Evolutionary conservation across 176 grass and related monocot genomes (phyloP).

Genomic region (Ensete glaucum): DNA sequence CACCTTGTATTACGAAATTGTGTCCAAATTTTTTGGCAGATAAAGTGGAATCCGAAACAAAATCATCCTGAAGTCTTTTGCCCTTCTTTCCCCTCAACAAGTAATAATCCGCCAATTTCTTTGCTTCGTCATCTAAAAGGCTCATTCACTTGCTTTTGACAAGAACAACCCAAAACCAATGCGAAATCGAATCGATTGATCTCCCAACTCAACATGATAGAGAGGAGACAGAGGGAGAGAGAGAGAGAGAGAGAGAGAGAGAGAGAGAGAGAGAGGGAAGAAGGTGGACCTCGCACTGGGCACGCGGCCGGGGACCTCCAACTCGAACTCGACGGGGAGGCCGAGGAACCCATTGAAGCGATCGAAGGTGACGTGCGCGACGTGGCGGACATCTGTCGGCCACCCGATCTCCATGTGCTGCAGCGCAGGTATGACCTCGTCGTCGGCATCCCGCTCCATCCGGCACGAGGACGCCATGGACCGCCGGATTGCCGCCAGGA

Average conservation of each 20-base stretch:
- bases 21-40: neutral
- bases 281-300: constrained; percentile 33
- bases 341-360: constrained; percentile 88
- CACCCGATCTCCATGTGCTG: constrained; percentile 5
- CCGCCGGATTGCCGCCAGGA: constrained; percentile 58
- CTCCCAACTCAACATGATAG: neutral
- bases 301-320: constrained; percentile 62
- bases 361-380: constrained; percentile 96
- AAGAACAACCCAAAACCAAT: neutral
- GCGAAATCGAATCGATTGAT: no score
- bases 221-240: neutral
- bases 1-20: neutral
- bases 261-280: neutral
- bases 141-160: neutral
- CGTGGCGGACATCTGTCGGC: constrained; percentile 64
- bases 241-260: no score
- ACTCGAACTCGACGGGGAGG: constrained; percentile 82
- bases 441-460: constrained; percentile 26
- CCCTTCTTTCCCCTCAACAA: neutral
- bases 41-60: no score
- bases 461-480: constrained; percentile 73
- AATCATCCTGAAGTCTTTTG: no score
- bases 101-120: neutral
- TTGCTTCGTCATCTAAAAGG: neutral
- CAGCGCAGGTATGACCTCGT: neutral